These are phyloP conservation scores for Orobanche coerulescens DNA, from an alignment of 257 asterid genomes.

Conservation along the genomic window DNA sequence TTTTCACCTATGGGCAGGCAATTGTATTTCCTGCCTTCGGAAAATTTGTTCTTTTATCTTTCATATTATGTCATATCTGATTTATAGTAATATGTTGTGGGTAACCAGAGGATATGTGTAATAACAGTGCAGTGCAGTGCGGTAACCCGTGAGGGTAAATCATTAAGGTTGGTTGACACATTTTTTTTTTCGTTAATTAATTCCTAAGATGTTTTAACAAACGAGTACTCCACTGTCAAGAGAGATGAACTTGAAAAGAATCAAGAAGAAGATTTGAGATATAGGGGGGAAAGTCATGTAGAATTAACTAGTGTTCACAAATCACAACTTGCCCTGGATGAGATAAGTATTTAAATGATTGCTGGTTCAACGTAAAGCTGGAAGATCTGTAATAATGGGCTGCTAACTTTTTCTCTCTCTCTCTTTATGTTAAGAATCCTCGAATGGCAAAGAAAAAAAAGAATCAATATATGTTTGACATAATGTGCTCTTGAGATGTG, in stretches of 20 bases:
- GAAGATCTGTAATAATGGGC: background rate
- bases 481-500: no score
- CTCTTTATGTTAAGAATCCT: background rate
- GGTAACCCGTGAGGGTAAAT: no score
- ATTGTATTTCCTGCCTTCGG: constrained; percentile 11
- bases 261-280: background rate
- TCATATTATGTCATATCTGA: background rate
- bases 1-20: background rate
- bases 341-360: no score
- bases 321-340: background rate
- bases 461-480: no score
- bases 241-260: constrained; percentile 7
- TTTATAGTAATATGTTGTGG: background rate
- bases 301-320: background rate
- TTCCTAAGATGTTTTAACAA: constrained; percentile 1
- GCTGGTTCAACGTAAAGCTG: background rate
- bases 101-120: no score
- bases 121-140: no score
- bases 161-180: no score
- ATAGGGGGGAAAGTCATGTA: background rate
- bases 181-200: no score
- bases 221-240: background rate
- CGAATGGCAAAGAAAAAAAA: background rate
- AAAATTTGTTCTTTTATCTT: background rate
- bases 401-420: background rate